Base-by-base conservation (phyloP, 2,329 filamentous ascomycete genomes). In the Penicillium sp. region DNA sequence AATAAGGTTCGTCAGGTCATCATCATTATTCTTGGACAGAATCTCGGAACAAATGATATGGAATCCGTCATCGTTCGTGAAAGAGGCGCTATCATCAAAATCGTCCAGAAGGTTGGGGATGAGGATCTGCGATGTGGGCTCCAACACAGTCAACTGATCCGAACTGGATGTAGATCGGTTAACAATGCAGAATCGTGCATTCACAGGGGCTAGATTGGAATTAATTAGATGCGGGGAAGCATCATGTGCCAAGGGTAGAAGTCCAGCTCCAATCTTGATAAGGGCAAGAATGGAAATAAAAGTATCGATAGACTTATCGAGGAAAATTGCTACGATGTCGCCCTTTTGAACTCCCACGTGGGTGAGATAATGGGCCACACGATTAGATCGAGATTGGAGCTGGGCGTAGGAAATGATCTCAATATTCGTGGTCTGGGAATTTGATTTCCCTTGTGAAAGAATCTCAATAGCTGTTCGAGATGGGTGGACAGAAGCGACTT, bases 231-330 rank as follows among this genome's bases (percentile, higher is more conserved):
- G 79, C 1, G 65, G 18, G 0, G 91, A 90, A 0, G 86, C 88
- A n/a, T 81, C 84, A 1, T 89, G 88, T 1, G 90, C 79, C 3
- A 96, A 77, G 0, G 91, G 90, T n/a, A 96, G 73, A 64, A 95
- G 94, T 7, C 86, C 90, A 62, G 85, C 86, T 7, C 90, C 90
- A 4, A 84, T 76, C 63, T 95, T 95, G 26, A 90, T 70, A 18
- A 87, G 81, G 1, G 84, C 91, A 24, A 96, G 76, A 21, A 96
- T 89, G 0, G 85, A 80, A 23, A 86, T 78, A 64, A 96, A 96
- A 0, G 95, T 73, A 21, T 84, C 70, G 1, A 84, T 68, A 0
- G 87, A 92, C 66, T 94, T 95, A 18, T 92, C 83, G 82, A 95
- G 86, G 39, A 87, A 78, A 37, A 96, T 82, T 27, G 85, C 86